These are phyloP conservation scores for Aspergillus brunneoviolaceus DNA, from an alignment of 2,329 filamentous ascomycete species.

Conservation along the genomic window DNA sequence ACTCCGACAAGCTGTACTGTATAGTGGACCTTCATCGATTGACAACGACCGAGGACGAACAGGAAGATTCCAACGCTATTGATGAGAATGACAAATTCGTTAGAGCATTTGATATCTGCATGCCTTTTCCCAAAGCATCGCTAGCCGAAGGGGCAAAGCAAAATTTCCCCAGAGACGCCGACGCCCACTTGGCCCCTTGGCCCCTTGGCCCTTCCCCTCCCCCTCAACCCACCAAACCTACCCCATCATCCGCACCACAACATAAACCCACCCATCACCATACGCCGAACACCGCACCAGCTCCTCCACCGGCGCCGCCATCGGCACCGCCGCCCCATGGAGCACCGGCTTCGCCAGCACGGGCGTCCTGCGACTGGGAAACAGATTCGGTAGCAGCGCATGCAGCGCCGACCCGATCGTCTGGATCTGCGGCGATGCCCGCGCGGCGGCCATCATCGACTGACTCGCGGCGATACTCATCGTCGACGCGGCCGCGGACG, in stretches of 20 bases:
- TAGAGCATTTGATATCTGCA: too few species aligned
- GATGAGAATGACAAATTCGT: too few species aligned
- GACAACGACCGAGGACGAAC: too few species aligned
- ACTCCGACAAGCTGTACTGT: too few species aligned
- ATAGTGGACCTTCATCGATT: too few species aligned
- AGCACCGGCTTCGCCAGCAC: constrained; percentile 80
- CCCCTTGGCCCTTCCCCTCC: too few species aligned
- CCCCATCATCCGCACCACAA: constrained; percentile 72
- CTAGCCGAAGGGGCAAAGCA: too few species aligned
- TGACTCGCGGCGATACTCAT: constrained; percentile 28
- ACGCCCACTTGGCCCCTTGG: too few species aligned
- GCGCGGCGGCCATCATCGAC: constrained; percentile 16
- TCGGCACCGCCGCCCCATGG: constrained; percentile 81
- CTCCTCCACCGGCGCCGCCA: constrained; percentile 76
- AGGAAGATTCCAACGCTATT: too few species aligned
- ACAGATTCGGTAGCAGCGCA: constrained; percentile 72
- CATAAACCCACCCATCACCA: constrained; percentile 86
- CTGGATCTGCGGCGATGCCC: constrained; percentile 53
- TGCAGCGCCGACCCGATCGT: constrained; percentile 78
- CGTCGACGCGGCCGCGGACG: not conserved
- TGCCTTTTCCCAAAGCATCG: too few species aligned
- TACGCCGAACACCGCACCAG: constrained; percentile 80
- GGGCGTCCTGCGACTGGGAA: constrained; percentile 80
- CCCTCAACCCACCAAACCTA: constrained; percentile 20
- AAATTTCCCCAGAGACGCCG: too few species aligned